These are phyloP conservation scores for Agarophyton chilense DNA, from an alignment of 23 red algal genomes.

Conservation along the genomic window DNA sequence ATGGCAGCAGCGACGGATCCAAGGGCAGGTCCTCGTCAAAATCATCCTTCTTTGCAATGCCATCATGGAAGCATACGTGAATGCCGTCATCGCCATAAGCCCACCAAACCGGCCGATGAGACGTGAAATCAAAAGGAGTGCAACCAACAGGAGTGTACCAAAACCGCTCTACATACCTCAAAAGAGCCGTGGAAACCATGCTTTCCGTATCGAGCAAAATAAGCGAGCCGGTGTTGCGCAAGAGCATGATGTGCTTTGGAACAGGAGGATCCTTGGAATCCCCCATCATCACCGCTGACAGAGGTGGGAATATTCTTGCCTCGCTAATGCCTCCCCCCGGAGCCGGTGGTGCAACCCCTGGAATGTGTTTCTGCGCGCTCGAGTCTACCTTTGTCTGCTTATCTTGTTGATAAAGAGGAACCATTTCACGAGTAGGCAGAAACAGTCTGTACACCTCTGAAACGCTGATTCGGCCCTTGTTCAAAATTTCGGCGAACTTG, in stretches of 20 bases:
- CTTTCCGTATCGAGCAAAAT: slow-evolving; percentile 80
- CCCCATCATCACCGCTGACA: slow-evolving; percentile 5
- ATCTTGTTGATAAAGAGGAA: slow-evolving; percentile 60
- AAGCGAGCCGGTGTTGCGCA: slow-evolving; percentile 77
- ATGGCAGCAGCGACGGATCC: slow-evolving; percentile 4
- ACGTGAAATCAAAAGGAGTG: slow-evolving; percentile 68
- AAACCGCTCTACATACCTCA: slow-evolving; percentile 83
- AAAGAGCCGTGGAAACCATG: slow-evolving; percentile 72
- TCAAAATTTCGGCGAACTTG: slow-evolving; percentile 35
- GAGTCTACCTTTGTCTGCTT: slow-evolving; percentile 33
- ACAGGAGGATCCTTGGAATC: slow-evolving; percentile 15
- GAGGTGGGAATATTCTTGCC: slow-evolving; percentile 76
- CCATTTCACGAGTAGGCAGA: slow-evolving; percentile 65
- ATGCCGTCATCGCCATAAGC: slow-evolving; percentile 89
- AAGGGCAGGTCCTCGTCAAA: slow-evolving; percentile 43
- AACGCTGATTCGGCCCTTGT: slow-evolving; percentile 30
- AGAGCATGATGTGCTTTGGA: slow-evolving; percentile 73
- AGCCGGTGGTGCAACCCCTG: slow-evolving; percentile 39
- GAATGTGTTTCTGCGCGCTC: background rate
- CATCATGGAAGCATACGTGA: slow-evolving; percentile 79
- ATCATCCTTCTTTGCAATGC: slow-evolving; percentile 31
- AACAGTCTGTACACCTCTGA: slow-evolving; percentile 70
- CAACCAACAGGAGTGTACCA: slow-evolving; percentile 79
- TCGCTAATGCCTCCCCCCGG: slow-evolving; percentile 73
- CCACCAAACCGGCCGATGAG: slow-evolving; percentile 79